These are phyloP conservation scores for Knoxdaviesia capensis DNA, from an alignment of 2,329 filamentous ascomycete species.

Conservation along the genomic window DNA sequence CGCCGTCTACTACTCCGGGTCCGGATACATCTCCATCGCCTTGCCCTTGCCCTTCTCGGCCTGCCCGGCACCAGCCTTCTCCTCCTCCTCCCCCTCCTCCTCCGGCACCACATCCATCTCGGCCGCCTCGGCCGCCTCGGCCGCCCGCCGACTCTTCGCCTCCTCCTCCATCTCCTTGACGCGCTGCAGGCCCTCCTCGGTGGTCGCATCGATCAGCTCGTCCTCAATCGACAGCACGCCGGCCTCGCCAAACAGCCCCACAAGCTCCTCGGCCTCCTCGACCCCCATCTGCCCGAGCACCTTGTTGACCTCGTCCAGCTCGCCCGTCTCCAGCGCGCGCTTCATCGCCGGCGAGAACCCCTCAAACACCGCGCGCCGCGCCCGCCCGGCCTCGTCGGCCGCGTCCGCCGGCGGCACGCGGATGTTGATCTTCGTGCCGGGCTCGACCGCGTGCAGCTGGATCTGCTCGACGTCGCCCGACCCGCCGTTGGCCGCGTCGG, in stretches of 20 bases:
- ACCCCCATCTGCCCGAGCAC: slow-evolving; percentile 74
- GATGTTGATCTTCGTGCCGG: slow-evolving; percentile 81
- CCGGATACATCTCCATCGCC: neutral
- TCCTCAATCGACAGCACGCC: slow-evolving; percentile 83
- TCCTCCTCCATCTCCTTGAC: slow-evolving; percentile 53
- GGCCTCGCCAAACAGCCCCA: slow-evolving; percentile 61
- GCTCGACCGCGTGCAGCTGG: slow-evolving; percentile 89
- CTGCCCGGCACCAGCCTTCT: neutral
- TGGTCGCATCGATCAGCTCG: slow-evolving; percentile 87
- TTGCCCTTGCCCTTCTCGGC: neutral
- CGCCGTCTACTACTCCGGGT: slow-evolving; percentile 4
- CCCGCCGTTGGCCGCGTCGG: slow-evolving; percentile 27
- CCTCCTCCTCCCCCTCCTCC: neutral
- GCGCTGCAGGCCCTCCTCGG: slow-evolving; percentile 61
- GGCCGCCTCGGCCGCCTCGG: neutral
- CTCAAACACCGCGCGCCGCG: slow-evolving; percentile 60
- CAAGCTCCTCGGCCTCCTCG: slow-evolving; percentile 68
- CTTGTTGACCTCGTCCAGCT: slow-evolving; percentile 39
- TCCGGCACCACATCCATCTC: neutral
- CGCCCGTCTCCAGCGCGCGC: slow-evolving; percentile 71
- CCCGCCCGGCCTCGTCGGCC: slow-evolving; percentile 41
- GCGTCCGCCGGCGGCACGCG: slow-evolving; percentile 51
- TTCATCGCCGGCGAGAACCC: slow-evolving; percentile 64
- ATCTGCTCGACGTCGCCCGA: slow-evolving; percentile 67
- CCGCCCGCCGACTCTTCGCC: slow-evolving; percentile 10